Evolutionary conservation across 768 basidiomycete genomes (phyloP).

Genomic region (Serendipita vermifera): DNA sequence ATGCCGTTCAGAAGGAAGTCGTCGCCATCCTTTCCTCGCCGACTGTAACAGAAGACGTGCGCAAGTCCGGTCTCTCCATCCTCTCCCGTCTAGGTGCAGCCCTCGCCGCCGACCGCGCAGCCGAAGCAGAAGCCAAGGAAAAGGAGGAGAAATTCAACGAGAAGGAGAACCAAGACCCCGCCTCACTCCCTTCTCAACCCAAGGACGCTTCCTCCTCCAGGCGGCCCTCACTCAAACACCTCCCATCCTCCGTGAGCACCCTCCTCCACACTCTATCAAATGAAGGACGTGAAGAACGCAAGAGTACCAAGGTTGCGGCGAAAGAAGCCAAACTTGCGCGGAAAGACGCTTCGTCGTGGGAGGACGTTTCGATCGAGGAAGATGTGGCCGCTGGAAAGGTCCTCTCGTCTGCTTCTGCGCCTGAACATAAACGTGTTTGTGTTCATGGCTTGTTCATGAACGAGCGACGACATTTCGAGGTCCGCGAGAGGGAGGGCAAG

Average conservation of each 20-base stretch:
- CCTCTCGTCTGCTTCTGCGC: no score
- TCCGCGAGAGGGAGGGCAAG: not conserved
- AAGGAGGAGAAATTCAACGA: not conserved
- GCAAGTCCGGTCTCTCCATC: not conserved
- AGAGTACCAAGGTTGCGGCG: not conserved
- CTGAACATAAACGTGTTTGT: not conserved
- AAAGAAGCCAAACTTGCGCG: not conserved
- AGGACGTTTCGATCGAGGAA: not conserved
- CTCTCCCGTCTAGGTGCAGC: not conserved
- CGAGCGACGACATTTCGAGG: slow-evolving; percentile 4
- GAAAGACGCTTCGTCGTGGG: not conserved
- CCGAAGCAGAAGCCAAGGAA: not conserved
- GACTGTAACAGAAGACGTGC: not conserved
- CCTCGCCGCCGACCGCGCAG: not conserved
- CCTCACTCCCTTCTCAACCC: not conserved
- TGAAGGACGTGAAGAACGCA: slow-evolving; percentile 3
- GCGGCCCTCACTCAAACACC: not conserved
- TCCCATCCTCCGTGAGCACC: not conserved
- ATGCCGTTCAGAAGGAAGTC: slow-evolving; percentile 5
- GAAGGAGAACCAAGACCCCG: not conserved
- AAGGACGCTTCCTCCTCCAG: not conserved
- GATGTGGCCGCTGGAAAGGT: not conserved
- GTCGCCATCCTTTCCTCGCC: slow-evolving; percentile 1
- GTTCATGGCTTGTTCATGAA: slow-evolving; percentile 10
- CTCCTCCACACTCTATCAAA: not conserved